Base-by-base conservation (phyloP, 164 flowering plant genomes). In the Umbilicus rupestris region DNA sequence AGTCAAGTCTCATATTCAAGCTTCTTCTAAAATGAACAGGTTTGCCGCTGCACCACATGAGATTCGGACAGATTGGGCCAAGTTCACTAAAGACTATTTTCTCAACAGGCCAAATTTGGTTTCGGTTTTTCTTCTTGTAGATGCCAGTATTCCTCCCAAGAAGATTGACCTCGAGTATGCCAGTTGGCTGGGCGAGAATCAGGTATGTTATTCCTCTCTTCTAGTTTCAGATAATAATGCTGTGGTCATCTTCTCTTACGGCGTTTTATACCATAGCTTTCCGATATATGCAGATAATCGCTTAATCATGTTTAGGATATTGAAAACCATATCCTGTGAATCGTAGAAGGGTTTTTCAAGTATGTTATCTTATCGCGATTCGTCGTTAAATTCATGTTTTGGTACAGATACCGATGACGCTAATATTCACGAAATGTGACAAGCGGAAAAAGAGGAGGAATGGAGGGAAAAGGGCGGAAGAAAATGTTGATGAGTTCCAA, bases 381-480 rank as follows among this genome's bases (percentile, higher is more conserved):
- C 52, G 16, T 49, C 12, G 22, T 29, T 5, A 26, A 37, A 24
- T 14, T 12, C 35, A 10, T 49, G 9, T 37, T 33, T 55, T 42
- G 24, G 66, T 76, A 69, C 82, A 90, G 97, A 84, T 94, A 66
- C 99, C 97, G 19, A 94, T 94, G 99, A 91, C 99, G 4, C 68
- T 94, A 19, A 64, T 94, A 62, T 90, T 94, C 80, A 94, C 99
- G 39, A 94, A 94, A 75, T 94, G 97, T n/a, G 99, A 94, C 80
- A 89, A 91, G 73, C 77, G 99, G 77, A 91, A 89, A 78, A 94
- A 86, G 87, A 83, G 73, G 60, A 91, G 73, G 83, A 85, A 81
- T 50, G 99, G 97, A 52, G 96, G 96, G 31, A 89, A 87, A 70
- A 84, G 85, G 49, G 83, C 96, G 0, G 99, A 87, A 75, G 99